Conservation (phyloP, 2,329 filamentous ascomycete genomes). For the Scedosporium aurantiacum region DNA sequence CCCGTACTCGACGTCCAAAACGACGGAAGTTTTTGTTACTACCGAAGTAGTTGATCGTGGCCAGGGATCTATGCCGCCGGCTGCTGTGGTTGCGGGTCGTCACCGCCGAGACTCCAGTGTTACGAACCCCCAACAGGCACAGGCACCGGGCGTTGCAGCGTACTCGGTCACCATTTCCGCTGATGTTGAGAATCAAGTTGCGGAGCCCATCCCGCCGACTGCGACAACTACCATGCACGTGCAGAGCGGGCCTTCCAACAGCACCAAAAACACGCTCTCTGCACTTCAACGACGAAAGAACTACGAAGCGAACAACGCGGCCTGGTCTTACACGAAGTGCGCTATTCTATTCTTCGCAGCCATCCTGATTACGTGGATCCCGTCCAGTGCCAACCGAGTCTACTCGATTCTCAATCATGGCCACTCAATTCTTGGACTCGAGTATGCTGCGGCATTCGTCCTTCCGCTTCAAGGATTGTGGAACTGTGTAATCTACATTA, state of each 20-base stretch:
- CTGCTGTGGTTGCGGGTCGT: not conserved
- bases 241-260: not conserved
- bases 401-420: slow-evolving; percentile 48
- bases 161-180: slow-evolving; percentile 44
- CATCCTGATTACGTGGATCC: slow-evolving; percentile 58
- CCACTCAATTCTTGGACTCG: slow-evolving; percentile 40
- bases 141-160: slow-evolving; percentile 12
- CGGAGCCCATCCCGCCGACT: slow-evolving; percentile 10
- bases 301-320: slow-evolving; percentile 42
- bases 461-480: slow-evolving; percentile 68
- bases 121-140: slow-evolving; percentile 6
- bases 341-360: slow-evolving; percentile 55
- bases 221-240: slow-evolving; percentile 5
- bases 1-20: slow-evolving; percentile 30
- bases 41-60: slow-evolving; percentile 22
- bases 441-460: slow-evolving; percentile 57
- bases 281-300: slow-evolving; percentile 14
- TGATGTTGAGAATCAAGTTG: slow-evolving; percentile 1
- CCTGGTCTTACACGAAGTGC: slow-evolving; percentile 54
- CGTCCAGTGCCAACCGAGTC: slow-evolving; percentile 59
- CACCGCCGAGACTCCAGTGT: slow-evolving; percentile 10
- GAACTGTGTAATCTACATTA: slow-evolving; percentile 62
- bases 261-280: not conserved
- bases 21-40: slow-evolving; percentile 45
- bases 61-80: not conserved